Evolutionary conservation across 176 grass and related monocot species (phyloP).

Genomic region (Triticum aestivum): IWGSC_CS_RefSeq_v2.1 NC_057802.1:288690674-288691173

Average conservation of each 20-base stretch:
- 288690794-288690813: not conserved
- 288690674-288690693: conserved; percentile 17
- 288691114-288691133: not conserved
- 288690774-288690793: conserved; percentile 6
- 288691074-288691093: conserved; percentile 46
- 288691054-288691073: conserved; percentile 41
- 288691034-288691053: conserved; percentile 38
- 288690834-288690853: not conserved
- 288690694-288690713: conserved; percentile 7
- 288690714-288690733: conserved; percentile 26
- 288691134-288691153: conserved; percentile 29
- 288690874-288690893: not conserved
- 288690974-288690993: not conserved
- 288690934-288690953: not conserved
- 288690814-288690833: not conserved
- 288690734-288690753: conserved; percentile 15
- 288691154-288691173: conserved; percentile 39
- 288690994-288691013: not conserved
- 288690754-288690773: conserved; percentile 3
- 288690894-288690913: not conserved
- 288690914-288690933: not conserved
- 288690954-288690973: not conserved
- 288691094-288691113: conserved; percentile 34
- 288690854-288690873: not conserved
- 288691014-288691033: conserved; percentile 48